Evolutionary conservation across 2,329 filamentous ascomycete genomes (phyloP), one percentile per base, ranked within the genome.

Genomic region (Sclerotinia borealis): DNA sequence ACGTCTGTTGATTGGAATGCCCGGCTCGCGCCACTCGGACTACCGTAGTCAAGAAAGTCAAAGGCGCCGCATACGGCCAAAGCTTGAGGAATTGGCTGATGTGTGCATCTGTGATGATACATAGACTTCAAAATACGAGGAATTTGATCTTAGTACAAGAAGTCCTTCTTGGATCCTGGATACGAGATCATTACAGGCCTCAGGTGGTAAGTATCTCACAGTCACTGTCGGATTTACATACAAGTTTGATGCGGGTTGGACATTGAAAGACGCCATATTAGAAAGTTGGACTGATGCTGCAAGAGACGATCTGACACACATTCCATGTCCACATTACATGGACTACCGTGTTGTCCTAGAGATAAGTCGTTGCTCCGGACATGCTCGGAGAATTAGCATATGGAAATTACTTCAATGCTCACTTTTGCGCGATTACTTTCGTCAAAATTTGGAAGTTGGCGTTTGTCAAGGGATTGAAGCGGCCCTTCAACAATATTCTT

Each of bases 171-270:
- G 62, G 48, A 41, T 11, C 2, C 10, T 63, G 4, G 37, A 39
- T 11, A 37, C 45, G 9, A 60, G 7, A 60, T 45, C 62, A 9
- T 10, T 25, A 1, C 55, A 63, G 15, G n/a, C 45, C 7, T 43
- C 55, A 0, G 48, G 55, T 5, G 55, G 48, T 3, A 19, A 43
- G 17, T 51, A 63, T 13, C 13, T 51, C 6, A 63, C 31, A 4
- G 8, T 54, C 19, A 39, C 25, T 25, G n/a, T 34, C 3, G 62
- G 62, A n/a, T 9, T 45, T 11, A 64, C 43, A 3, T 62, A 60
- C 31, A 64, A 64, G 22, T 64, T 61, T 37, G 54, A 64, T 36
- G 29, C 63, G 15, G 58, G 58, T 15, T 64, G 63, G 63, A 64
- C 34, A 17, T 47, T 64, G 22, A 64, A 64, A 62, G 63, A 64